Evolutionary conservation across 106 monocot species (phyloP), one percentile per base, ranked within the genome.

Genomic region (Cymbidium sinense): DNA sequence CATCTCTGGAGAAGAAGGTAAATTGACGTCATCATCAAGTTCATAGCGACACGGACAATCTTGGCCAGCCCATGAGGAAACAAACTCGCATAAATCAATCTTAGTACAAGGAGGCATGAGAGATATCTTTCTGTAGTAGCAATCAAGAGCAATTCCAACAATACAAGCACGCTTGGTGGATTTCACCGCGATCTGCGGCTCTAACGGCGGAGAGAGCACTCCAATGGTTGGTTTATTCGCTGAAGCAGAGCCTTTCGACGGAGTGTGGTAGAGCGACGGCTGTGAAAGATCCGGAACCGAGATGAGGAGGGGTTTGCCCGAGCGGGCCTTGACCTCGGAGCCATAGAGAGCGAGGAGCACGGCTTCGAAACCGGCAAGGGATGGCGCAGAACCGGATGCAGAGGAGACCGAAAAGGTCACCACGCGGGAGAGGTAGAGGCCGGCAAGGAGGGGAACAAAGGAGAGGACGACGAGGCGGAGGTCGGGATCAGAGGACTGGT

Each of bases 321-420:
- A 81, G 10, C 94, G 90, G 31, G 84, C 36, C 61, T 86, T 83
- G 39, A 87, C 82, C 82, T 94, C 94, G 76, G 94, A 74, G 10
- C 85, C 54, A 80, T 99, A 94, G 34, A 99, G 20, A 21, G 98
- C 90, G 39, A 99, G 87, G 27, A 99, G 85, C 21, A 99, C 98
- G 35, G 96, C 89, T 82, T 96, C 96, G 77, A 93, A 96, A 23
- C 93, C 93, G 4, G 93, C 85, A 43, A 93, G 91, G 20, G 91
- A 91, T 18, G 82, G 77, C 5, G 69, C 54, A 71, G 50, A 25
- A 44, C 37, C 76, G 12, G 81, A 67, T 72, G 73, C 28, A 61
- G 77, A 36, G 5, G 72, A 55, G 61, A 75, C 13, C 11, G 78
- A 77, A 34, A 71, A 51, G 74, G 86, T 64, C 72, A 89, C 47